Base-by-base conservation (phyloP, 306 rosid genomes). In the Prunus persica region DNA sequence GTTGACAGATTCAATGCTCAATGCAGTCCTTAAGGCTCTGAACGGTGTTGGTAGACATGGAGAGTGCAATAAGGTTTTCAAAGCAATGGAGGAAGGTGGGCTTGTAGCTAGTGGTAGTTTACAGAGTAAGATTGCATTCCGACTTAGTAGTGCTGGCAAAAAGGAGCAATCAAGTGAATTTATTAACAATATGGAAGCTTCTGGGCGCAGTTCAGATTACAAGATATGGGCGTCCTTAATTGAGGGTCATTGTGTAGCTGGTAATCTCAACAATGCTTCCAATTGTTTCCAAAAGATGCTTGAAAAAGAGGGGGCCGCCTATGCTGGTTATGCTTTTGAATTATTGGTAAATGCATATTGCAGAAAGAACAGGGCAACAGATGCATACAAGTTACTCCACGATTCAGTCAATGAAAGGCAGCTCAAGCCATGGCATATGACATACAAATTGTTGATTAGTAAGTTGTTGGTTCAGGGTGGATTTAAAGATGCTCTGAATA, bases 391-490 rank as follows among this genome's bases (percentile, higher is more conserved):
- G 58, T 82, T 92, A 74, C 87, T 92, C 54, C 68, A 67, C 20
- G 69, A 75, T 76, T 65, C 86, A 49, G 90, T 88, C 43, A 74
- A 69, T 30, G 88, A 79, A 38, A 82, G 82, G 46, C 83, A 78
- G 83, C 43, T 92, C 18, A 82, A 83, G 72, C 99, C 97, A 30
- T 27, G 84, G 76, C 92, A 89, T 82, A 83, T 86, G 19, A 90
- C 96, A 3, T 95, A 92, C 84, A 89, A 92, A 79, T 11, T 79
- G 58, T 68, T 92, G 81, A 78, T 90, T 65, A 83, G 78, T 8
- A 83, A 83, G 74, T 84, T 92, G 69, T 49, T 89, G 84, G 86
- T 56, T 67, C 87, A 85, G 71, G 84, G 83, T 69, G 92, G 88
- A 78, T 84, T 90, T 71, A 69, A 67, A 41, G 87, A 95, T 38